Base-by-base conservation (phyloP, 2,329 filamentous ascomycete genomes). In the Neonectria faginata region DNA sequence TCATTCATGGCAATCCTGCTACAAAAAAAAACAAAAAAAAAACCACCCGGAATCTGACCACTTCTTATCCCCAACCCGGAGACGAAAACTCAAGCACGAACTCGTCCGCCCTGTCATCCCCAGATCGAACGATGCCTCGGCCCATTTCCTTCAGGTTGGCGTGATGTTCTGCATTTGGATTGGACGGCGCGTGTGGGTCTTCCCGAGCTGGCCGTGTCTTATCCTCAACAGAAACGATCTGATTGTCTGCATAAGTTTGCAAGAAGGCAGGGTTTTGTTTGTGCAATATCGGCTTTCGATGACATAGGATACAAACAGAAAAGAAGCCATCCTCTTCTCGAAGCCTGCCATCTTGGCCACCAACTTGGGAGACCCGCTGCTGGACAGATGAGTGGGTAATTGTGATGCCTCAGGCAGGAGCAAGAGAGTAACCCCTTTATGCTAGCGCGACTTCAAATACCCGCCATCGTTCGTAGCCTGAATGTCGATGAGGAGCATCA, bases 41-140 rank as follows among this genome's bases (percentile, higher is more conserved):
- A 29, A 48, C 22, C 22, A 7, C 8, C 14, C 2, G 18, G 16
- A 51, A 51, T 51, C 48, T 51, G 48, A 27, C 48, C 48, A 51
- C 48, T 51, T 51, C 31, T 12, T 11, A 51, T 51, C 48, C 48
- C 48, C 48, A 51, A 51, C 48, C 48, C 48, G 48, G 14, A 31
- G 48, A 51, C 29, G 48, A 51, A 51, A 51, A 51, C 45, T 16
- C 11, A 14, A 16, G 22, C 45, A n/a, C 45, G 12, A 48, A 48
- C 45, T 48, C 45, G 25, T 29, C 22, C 45, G 45, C 22, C 45
- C 16, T 51, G 27, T 16, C 27, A n/a, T 12, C 48, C 48, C 48
- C 48, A 18, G 48, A 51, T 51, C 48, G 48, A 51, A 51, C 48
- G 27, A 51, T 51, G n/a, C 27, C n/a, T 51, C 48, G 29, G 27